Conservation (phyloP, 1,139 yeast species). For the Zygoascus sp. region DNA sequence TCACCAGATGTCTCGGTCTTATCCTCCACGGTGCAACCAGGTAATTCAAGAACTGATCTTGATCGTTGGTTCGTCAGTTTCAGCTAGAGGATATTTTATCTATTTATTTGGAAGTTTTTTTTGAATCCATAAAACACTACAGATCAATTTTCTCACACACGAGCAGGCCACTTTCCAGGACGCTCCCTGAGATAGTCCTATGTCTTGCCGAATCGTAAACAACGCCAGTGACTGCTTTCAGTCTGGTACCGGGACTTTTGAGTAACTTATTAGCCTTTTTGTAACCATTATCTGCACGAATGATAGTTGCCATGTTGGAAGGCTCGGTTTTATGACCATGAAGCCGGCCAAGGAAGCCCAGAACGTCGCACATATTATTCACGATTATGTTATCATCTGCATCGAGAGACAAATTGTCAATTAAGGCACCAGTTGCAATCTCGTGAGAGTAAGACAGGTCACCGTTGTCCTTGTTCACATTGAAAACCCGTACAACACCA, state of each 20-base stretch:
- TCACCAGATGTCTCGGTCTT: no score
- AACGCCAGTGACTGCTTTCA: background rate
- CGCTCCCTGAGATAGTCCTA: background rate
- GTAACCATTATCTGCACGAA: background rate
- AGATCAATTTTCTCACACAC: background rate
- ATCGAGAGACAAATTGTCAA: slow-evolving; percentile 5
- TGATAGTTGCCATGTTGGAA: background rate
- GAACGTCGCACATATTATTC: background rate
- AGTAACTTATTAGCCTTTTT: background rate
- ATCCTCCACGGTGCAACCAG: no score
- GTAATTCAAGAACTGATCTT: no score
- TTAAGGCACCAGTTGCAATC: background rate
- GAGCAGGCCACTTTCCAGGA: background rate
- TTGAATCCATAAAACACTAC: no score
- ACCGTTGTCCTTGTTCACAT: background rate
- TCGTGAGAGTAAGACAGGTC: background rate
- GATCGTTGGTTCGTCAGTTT: no score
- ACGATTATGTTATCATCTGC: background rate
- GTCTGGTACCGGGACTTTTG: background rate
- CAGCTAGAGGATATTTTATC: no score
- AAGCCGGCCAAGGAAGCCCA: background rate
- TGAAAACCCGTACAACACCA: slow-evolving; percentile 1
- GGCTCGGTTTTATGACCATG: background rate
- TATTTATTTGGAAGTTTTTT: no score
- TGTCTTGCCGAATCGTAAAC: background rate